A percentile compares a stretch with the other conserved stretches of the same genome.
These are phyloP conservation scores for Hymenoscyphus linearis DNA, from an alignment of 2,329 filamentous ascomycete species.

Conservation along the genomic window DNA sequence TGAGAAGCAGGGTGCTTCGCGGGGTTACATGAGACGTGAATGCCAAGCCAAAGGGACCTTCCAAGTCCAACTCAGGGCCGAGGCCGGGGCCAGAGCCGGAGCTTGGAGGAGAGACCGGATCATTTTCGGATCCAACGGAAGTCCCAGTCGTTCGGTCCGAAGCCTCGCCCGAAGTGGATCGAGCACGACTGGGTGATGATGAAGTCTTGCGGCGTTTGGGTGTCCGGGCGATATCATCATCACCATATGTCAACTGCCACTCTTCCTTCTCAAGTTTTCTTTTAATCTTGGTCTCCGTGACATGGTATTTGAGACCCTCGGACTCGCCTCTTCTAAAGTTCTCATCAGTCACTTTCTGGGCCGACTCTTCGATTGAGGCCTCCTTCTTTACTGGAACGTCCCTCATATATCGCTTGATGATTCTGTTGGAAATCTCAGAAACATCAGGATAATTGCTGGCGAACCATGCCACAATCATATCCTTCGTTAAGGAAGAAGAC, in stretches of 20 bases:
- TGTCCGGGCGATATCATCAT: too few relatives aligned
- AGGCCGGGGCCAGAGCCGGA: not conserved
- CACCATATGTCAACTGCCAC: not conserved
- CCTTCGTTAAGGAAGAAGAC: not conserved
- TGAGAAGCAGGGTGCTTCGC: too few relatives aligned
- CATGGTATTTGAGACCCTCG: too few relatives aligned
- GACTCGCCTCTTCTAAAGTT: too few relatives aligned
- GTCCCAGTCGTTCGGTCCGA: not conserved
- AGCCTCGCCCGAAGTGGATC: not conserved
- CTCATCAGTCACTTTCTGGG: too few relatives aligned
- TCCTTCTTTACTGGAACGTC: not conserved
- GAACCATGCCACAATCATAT: not conserved
- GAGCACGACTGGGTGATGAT: not conserved
- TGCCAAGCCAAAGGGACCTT: too few relatives aligned
- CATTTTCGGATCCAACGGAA: not conserved
- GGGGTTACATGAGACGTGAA: not conserved
- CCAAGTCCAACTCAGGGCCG: not conserved
- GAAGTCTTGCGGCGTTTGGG: not conserved
- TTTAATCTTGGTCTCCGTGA: not conserved
- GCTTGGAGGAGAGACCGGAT: not conserved
- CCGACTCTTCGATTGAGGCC: not conserved
- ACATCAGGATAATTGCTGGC: not conserved
- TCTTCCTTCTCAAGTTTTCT: not conserved
- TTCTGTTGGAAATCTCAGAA: not conserved
- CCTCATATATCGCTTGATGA: not conserved